These are phyloP conservation scores for Talinum fruticosum DNA, from an alignment of 148 eudicot species.

Conservation along the genomic window DNA sequence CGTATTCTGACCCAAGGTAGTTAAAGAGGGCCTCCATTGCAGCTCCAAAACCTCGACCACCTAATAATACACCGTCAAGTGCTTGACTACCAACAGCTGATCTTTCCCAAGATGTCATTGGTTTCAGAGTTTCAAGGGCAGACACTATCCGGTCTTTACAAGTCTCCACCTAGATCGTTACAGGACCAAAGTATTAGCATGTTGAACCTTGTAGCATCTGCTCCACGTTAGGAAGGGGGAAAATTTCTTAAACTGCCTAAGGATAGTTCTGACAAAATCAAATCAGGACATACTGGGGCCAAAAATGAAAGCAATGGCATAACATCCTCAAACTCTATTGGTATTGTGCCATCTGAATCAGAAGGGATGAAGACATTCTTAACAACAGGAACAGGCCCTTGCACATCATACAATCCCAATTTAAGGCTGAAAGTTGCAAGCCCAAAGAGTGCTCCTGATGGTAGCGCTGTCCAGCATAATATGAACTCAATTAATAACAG, in stretches of 20 bases:
- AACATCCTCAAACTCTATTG: conserved; percentile 84
- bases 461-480: conserved; percentile 55
- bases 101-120: conserved; percentile 94
- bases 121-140: conserved; percentile 93
- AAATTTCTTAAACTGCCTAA: neutral
- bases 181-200: conserved; percentile 12
- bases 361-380: conserved; percentile 77
- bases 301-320: conserved; percentile 89
- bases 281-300: conserved; percentile 74
- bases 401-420: conserved; percentile 93
- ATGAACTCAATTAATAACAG: neutral
- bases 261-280: conserved; percentile 1
- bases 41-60: conserved; percentile 96
- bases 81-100: conserved; percentile 79
- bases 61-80: conserved; percentile 76
- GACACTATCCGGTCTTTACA: conserved; percentile 90
- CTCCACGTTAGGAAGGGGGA: neutral
- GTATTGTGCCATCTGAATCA: conserved; percentile 57
- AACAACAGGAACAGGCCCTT: conserved; percentile 93
- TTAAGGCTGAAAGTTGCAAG: conserved; percentile 92
- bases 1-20: conserved; percentile 95
- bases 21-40: conserved; percentile 90
- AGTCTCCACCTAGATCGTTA: conserved; percentile 72
- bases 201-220: neutral
- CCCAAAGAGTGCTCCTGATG: conserved; percentile 90